Conservation (phyloP, 257 asterid species). For the Ilex asprella region DNA sequence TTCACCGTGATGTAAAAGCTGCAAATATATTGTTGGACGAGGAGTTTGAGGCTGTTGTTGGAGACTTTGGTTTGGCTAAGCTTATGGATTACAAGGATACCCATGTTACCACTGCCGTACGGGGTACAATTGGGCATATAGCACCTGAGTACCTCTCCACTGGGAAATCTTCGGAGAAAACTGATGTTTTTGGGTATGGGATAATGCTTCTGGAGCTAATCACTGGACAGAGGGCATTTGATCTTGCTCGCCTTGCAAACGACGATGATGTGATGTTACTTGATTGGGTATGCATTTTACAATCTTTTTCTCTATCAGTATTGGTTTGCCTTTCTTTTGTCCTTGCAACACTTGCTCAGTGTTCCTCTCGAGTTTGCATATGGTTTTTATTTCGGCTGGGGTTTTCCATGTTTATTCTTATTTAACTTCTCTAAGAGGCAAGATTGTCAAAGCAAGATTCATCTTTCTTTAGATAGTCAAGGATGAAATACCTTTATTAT, state of each 20-base stretch:
- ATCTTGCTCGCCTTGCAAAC: slow-evolving; percentile 54
- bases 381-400: no score
- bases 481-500: no score
- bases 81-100: slow-evolving; percentile 57
- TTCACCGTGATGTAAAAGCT: slow-evolving; percentile 54
- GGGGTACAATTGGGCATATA: slow-evolving; percentile 55
- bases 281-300: slow-evolving; percentile 37
- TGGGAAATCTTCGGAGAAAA: slow-evolving; percentile 47
- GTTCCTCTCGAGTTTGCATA: no score
- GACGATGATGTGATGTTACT: slow-evolving; percentile 54
- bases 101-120: slow-evolving; percentile 52
- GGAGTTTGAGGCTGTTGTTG: slow-evolving; percentile 55
- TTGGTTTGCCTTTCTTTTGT: no score
- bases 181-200: slow-evolving; percentile 53
- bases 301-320: no score
- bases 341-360: no score
- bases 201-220: slow-evolving; percentile 51
- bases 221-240: slow-evolving; percentile 50
- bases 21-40: slow-evolving; percentile 49
- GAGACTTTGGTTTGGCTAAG: slow-evolving; percentile 55
- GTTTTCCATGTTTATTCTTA: no score
- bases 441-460: no score
- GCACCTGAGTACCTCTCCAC: slow-evolving; percentile 56
- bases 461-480: no score
- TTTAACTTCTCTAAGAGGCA: no score